A percentile compares a stretch with the other conserved stretches of the same genome.
phyloP scores from a whole-genome alignment of 1,284 basidiomycete genomes.

The Apiotrichum montevideense region DNA sequence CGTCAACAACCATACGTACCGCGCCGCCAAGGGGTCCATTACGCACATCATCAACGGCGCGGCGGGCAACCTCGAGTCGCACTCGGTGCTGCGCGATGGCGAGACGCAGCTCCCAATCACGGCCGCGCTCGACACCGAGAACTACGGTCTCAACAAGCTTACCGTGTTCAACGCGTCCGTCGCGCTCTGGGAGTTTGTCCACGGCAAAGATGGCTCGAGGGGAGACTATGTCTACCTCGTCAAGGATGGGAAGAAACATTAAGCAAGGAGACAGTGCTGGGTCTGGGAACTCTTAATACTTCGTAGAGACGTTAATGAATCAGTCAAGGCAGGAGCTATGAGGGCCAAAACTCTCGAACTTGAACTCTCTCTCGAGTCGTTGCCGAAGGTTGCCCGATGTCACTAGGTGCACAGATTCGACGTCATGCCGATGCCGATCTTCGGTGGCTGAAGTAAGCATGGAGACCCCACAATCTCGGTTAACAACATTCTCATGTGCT shows the following conservation, averaged over 20 bases:
- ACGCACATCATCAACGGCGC: conserved; percentile 36
- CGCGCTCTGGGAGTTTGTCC: conserved; percentile 22
- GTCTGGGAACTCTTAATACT: no score
- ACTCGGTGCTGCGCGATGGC: conserved; percentile 21
- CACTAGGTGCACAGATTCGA: no score
- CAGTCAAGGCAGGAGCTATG: no score
- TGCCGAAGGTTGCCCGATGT: no score
- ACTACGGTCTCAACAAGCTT: conserved; percentile 33
- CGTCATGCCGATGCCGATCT: no score
- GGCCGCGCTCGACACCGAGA: conserved; percentile 26
- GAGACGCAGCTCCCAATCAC: conserved; percentile 18
- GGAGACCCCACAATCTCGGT: no score
- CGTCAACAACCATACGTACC: conserved; percentile 35
- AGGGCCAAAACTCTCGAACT: no score
- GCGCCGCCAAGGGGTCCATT: conserved; percentile 8
- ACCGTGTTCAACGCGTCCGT: conserved; percentile 35
- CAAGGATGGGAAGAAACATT: conserved; percentile 10
- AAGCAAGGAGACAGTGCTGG: not conserved
- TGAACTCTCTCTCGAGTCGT: no score
- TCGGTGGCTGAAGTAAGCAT: no score
- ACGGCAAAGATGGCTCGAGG: conserved; percentile 20
- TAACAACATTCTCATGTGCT: no score
- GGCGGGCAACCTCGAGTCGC: conserved; percentile 41
- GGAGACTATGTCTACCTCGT: conserved; percentile 22
- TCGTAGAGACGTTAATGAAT: no score